Percentiles rank a stretch among this genome's conserved stretches.
Conservation (phyloP, 257 asterid species). For the Cynanchum wilfordii region DNA sequence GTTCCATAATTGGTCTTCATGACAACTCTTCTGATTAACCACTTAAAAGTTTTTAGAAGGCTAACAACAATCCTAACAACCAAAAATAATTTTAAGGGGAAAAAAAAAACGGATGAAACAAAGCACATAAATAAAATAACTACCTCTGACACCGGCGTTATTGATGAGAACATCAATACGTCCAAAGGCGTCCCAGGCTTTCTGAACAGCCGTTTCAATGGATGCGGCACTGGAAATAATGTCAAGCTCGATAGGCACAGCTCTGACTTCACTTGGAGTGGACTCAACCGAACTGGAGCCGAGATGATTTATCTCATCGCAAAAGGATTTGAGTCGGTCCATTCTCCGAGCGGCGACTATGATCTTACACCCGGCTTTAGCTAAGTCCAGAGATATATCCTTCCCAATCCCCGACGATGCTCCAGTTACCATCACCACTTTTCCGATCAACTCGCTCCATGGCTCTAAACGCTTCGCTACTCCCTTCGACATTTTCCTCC, state of each 20-base stretch:
- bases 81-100: background rate
- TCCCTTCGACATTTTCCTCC: background rate
- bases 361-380: conserved; percentile 43
- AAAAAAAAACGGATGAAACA: no score
- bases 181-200: conserved; percentile 65
- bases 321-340: conserved; percentile 8
- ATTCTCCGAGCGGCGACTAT: conserved; percentile 16
- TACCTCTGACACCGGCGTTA: conserved; percentile 63
- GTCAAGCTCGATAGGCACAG: conserved; percentile 55
- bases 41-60: no score
- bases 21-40: no score
- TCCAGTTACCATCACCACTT: conserved; percentile 25
- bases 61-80: background rate
- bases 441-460: conserved; percentile 10
- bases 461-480: conserved; percentile 11
- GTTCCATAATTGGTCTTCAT: no score
- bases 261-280: conserved; percentile 9
- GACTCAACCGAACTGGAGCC: background rate
- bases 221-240: conserved; percentile 28
- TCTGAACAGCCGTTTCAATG: conserved; percentile 38
- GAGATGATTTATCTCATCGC: conserved; percentile 15
- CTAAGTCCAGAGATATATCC: conserved; percentile 41
- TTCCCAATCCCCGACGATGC: conserved; percentile 21
- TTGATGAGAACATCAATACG: conserved; percentile 55
- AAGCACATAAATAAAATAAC: background rate